Evolutionary conservation across 2,329 filamentous ascomycete species (phyloP).

Genomic region (Bipolaris zeicola): DNA sequence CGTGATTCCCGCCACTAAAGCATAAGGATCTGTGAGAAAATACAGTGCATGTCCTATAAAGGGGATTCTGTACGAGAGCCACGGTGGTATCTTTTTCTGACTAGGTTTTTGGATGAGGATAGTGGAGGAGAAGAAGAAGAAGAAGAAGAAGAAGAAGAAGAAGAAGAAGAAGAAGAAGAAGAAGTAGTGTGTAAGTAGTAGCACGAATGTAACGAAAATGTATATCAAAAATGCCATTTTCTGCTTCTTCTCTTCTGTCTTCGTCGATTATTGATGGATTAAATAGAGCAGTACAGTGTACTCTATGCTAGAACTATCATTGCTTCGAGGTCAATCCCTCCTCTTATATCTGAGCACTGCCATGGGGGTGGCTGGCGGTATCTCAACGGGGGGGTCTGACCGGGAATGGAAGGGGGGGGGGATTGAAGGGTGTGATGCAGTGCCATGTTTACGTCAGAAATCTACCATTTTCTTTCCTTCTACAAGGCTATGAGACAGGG

Average conservation of each 20-base stretch:
- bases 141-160: background rate
- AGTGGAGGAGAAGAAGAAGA: background rate
- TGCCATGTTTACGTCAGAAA: too few species aligned
- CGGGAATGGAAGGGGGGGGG: too few species aligned
- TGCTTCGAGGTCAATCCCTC: too few species aligned
- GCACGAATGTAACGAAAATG: background rate
- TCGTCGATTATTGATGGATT: background rate
- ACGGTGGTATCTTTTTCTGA: background rate
- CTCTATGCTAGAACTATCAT: too few species aligned
- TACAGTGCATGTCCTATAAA: background rate
- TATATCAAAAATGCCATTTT: background rate
- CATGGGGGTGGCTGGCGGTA: too few species aligned
- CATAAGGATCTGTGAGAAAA: background rate
- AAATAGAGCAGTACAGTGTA: background rate
- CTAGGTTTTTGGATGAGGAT: background rate
- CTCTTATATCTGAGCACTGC: too few species aligned
- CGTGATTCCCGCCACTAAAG: background rate
- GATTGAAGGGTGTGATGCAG: too few species aligned
- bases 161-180: background rate
- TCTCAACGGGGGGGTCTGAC: too few species aligned
- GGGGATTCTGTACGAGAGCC: background rate
- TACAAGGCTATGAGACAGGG: too few species aligned
- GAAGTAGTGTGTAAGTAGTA: background rate
- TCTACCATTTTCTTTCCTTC: too few species aligned
- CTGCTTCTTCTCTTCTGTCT: too few species aligned